These are phyloP conservation scores for Phalaenopsis hybrid DNA, from an alignment of 116 monocot genomes.

Conservation along the genomic window DNA sequence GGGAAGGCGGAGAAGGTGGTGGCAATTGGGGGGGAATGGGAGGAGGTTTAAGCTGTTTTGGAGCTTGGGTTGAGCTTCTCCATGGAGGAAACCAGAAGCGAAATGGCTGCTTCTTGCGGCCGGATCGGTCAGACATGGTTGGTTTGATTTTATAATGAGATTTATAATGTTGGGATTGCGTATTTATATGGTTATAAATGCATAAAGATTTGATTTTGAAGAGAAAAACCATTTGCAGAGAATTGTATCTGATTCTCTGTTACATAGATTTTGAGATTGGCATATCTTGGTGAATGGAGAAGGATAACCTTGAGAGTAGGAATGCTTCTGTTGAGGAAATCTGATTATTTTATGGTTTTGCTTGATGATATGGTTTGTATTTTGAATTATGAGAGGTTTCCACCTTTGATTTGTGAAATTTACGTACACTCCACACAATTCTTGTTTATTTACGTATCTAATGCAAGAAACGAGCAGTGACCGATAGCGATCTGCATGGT, in stretches of 20 bases:
- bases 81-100: slow-evolving; percentile 27
- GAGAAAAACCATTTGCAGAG: background rate
- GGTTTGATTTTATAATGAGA: background rate
- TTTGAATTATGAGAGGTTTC: too few species aligned
- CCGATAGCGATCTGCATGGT: too few species aligned
- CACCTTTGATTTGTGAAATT: too few species aligned
- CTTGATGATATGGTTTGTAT: too few species aligned
- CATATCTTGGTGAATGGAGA: background rate
- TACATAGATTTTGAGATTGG: background rate
- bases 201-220: background rate
- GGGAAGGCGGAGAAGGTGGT: background rate
- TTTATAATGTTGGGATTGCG: background rate
- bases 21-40: slow-evolving; percentile 1
- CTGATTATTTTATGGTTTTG: background rate
- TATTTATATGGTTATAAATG: background rate
- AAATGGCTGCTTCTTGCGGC: slow-evolving; percentile 15
- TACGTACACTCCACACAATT: too few species aligned
- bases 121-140: slow-evolving; percentile 14
- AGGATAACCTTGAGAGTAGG: background rate
- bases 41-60: slow-evolving; percentile 10
- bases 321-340: background rate
- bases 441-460: too few species aligned
- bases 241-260: slow-evolving; percentile 4
- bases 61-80: background rate
- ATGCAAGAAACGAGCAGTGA: too few species aligned